phyloP scores from a whole-genome alignment of 1,284 basidiomycete species.

The Sanghuangporus sanghuang region DNA sequence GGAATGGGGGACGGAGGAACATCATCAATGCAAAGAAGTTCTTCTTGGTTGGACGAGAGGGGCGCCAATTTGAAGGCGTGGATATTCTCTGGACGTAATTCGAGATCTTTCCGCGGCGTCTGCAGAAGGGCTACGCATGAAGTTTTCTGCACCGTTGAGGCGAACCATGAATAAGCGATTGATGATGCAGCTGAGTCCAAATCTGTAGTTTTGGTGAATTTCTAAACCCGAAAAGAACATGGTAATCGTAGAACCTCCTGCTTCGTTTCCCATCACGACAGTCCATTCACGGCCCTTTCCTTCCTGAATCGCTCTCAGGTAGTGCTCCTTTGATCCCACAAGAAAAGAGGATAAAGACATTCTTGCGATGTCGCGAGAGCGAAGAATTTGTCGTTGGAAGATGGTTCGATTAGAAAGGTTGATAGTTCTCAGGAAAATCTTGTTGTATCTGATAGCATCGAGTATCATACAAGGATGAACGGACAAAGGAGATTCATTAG shows the following conservation, averaged over 20 bases:
- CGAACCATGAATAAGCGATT: constrained; percentile 75
- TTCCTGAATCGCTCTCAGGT: constrained; percentile 38
- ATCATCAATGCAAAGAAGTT: constrained; percentile 59
- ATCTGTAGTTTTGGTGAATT: constrained; percentile 44
- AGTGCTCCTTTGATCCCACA: constrained; percentile 35
- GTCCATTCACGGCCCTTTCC: constrained; percentile 62
- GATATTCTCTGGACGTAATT: constrained; percentile 83
- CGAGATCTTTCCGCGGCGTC: constrained; percentile 63
- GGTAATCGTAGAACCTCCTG: constrained; percentile 57
- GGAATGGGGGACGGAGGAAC: constrained; percentile 34
- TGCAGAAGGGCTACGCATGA: constrained; percentile 73
- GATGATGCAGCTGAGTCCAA: constrained; percentile 84
- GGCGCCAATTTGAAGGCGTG: constrained; percentile 61
- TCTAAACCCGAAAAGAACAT: neutral
- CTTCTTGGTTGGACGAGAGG: constrained; percentile 39
- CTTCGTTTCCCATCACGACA: constrained; percentile 87
- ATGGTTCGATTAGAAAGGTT: neutral
- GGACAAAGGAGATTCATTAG: neutral
- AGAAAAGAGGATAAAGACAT: constrained; percentile 32
- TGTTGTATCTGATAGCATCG: neutral
- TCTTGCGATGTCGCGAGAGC: neutral
- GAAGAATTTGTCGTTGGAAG: neutral
- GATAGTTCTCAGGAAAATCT: neutral
- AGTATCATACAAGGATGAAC: neutral
- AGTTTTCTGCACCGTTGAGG: constrained; percentile 42